Evolutionary conservation across 176 grass and related monocot species (phyloP).

Genomic region (Lolium rigidum): DNA sequence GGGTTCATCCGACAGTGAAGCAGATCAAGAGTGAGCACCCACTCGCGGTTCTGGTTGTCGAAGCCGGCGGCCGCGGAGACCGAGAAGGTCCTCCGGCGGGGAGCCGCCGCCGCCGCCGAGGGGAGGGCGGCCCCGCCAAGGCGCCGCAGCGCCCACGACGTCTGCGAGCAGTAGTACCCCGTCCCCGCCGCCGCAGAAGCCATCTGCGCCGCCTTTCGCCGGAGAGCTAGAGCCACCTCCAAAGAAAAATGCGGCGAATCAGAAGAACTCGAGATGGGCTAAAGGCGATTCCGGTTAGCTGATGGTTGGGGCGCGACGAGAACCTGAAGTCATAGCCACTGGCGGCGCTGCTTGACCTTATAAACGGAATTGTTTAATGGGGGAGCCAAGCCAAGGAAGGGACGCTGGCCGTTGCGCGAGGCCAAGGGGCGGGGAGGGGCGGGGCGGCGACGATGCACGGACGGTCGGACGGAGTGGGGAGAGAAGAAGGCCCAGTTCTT

Average conservation of each 20-base stretch:
- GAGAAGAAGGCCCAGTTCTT: neutral
- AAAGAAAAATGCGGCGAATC: conserved; percentile 30
- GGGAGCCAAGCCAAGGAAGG: neutral
- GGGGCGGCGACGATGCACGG: conserved; percentile 17
- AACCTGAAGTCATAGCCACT: conserved; percentile 51
- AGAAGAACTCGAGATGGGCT: conserved; percentile 15
- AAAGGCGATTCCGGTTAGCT: neutral
- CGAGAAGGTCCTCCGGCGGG: conserved; percentile 25
- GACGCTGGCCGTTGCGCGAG: conserved; percentile 46
- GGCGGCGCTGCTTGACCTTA: conserved; percentile 48
- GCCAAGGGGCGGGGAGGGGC: conserved; percentile 44
- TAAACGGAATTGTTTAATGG: conserved; percentile 43
- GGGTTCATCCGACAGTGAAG: neutral
- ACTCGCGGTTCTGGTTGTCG: conserved; percentile 79
- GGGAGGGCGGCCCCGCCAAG: neutral
- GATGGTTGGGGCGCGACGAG: neutral
- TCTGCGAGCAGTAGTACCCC: conserved; percentile 29
- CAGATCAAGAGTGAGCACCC: conserved; percentile 34
- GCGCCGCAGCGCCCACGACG: conserved; percentile 44
- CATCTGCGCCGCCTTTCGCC: conserved; percentile 48
- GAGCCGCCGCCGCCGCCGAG: neutral
- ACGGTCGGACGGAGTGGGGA: neutral
- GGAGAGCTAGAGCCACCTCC: conserved; percentile 60
- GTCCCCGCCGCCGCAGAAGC: conserved; percentile 29
- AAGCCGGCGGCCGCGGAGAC: conserved; percentile 52